Base-by-base conservation (phyloP, 116 monocot genomes). In the Cymodocea nodosa region DNA sequence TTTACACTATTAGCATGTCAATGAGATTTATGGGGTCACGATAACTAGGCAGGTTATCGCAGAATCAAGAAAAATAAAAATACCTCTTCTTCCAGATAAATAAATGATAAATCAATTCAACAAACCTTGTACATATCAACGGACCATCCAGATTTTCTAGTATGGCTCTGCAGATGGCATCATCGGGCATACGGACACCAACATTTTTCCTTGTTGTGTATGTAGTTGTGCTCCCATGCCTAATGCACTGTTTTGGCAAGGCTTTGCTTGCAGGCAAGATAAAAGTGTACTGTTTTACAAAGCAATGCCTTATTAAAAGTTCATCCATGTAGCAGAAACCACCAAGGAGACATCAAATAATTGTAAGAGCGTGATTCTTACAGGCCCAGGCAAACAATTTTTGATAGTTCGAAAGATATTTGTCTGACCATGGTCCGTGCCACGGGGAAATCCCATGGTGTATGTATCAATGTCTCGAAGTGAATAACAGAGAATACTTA, bases 371-470 rank as follows among this genome's bases (percentile, higher is more conserved):
- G 40, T 19, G 17, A 69, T 3, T 11, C 91, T 85, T 84, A 97
- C 97, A 66, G 91, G 91, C 19, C 97, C 91, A 62, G 88, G 91
- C 69, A 91, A 74, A 70, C 85, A 91, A 76, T 83, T 83, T 65
- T 86, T 97, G 57, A 81, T 88, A 74, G 88, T 82, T 63, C 86
- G 77, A 61, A 97, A 97, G 2, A 91, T 88, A 79, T 91, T 74
- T 22, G 81, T 84, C 70, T 91, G 91, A 50, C 97, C 97, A 55
- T 80, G 77, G n/a, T 73, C 84, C 70, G 80, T 85, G 30, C 97
- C 97, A 19, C 85, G 76, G 75, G 97, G 91, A 59, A 97, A 88
- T 0, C 97, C 97, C 66, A 78, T 79, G 52, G 97, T 85, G 63
- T 88, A 97, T 49, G 78, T 97, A 75, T 97, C 88, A 23, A 97